A percentile compares a stretch with the other conserved stretches of the same genome.
Evolutionary conservation across 441 rosid genomes (phyloP).

Genomic region (Jatropha podagrica): DNA sequence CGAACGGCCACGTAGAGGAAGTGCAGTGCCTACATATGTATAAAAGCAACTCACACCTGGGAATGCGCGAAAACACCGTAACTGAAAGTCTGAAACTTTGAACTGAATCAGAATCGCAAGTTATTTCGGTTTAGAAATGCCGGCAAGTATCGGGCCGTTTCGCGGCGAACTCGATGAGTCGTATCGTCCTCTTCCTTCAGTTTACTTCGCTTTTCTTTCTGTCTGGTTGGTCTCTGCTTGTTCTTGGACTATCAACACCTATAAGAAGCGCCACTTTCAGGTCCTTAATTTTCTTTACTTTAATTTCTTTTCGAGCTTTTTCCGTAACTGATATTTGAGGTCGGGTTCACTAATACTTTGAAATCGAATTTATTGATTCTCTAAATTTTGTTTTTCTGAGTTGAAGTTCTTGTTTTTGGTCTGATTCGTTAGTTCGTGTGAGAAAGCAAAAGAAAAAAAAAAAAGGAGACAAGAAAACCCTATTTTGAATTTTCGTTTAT

Average conservation of each 20-base stretch:
- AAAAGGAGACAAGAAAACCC: not conserved
- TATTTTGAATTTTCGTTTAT: not conserved
- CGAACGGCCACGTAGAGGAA: not conserved
- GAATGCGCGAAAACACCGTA: not conserved
- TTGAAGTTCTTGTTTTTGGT: not conserved
- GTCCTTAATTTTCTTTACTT: conserved; percentile 26
- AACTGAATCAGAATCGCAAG: not conserved
- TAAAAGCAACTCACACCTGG: not conserved
- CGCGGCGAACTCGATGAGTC: conserved; percentile 55
- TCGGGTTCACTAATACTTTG: not conserved
- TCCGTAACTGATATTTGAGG: not conserved
- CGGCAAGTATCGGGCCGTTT: conserved; percentile 27
- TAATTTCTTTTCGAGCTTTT: not conserved
- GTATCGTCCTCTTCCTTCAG: conserved; percentile 70
- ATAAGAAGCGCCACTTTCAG: conserved; percentile 75
- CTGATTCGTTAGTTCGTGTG: conserved; percentile 6
- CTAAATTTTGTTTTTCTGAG: conserved; percentile 4
- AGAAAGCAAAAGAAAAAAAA: not conserved
- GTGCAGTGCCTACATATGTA: not conserved
- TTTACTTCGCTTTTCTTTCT: conserved; percentile 61
- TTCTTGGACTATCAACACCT: conserved; percentile 84
- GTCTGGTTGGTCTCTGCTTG: conserved; percentile 81
- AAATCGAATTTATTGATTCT: not conserved
- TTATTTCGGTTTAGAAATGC: not conserved
- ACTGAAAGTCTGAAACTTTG: conserved; percentile 3